These are phyloP conservation scores for Zasmidium angulare DNA, from an alignment of 2,329 filamentous ascomycete species.

Conservation along the genomic window DNA sequence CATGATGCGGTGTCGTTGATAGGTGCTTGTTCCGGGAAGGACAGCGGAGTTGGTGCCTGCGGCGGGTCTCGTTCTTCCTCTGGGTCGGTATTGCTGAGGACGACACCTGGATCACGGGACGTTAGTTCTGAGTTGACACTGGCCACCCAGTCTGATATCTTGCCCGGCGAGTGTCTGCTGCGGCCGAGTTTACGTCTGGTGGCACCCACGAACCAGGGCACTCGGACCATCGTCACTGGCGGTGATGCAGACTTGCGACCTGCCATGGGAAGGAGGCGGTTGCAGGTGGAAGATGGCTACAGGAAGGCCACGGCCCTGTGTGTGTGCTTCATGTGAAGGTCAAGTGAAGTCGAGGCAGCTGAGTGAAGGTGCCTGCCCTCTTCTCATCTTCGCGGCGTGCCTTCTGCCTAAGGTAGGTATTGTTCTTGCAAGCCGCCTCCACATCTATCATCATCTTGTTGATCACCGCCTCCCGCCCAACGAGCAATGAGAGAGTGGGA, in stretches of 20 bases:
- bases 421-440: neutral
- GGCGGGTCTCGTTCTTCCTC: conserved; percentile 33
- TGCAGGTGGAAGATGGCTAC: neutral
- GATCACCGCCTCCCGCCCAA: neutral
- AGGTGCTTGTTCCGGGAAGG: conserved; percentile 24
- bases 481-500: conserved; percentile 3
- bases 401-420: too few species aligned
- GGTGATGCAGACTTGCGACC: neutral
- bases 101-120: conserved; percentile 7
- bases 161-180: conserved; percentile 1
- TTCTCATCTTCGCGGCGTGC: neutral
- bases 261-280: neutral
- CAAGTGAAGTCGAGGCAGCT: neutral
- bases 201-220: conserved; percentile 12
- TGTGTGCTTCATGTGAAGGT: neutral
- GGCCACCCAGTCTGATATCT: neutral
- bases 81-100: conserved; percentile 25
- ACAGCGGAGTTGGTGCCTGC: conserved; percentile 24
- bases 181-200: conserved; percentile 2
- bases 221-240: neutral
- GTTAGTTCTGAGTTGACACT: neutral
- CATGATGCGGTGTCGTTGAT: conserved; percentile 13
- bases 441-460: neutral
- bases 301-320: neutral
- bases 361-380: neutral